Evolutionary conservation across 2,329 filamentous ascomycete species (phyloP), one percentile per base, ranked within the genome.

Genomic region (Penicillium glabrum): DNA sequence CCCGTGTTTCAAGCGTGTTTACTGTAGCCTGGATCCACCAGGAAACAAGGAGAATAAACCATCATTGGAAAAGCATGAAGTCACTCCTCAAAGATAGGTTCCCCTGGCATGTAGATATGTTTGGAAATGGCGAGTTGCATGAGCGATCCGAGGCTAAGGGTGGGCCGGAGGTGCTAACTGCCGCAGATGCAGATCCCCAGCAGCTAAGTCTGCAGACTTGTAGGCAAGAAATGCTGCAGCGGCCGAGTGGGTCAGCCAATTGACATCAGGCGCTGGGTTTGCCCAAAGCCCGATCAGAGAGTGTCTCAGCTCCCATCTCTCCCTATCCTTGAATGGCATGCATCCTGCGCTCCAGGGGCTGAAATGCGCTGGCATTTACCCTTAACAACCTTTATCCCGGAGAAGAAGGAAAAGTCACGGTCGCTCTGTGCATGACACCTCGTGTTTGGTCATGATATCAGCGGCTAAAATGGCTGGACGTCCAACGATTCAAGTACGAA

Each of bases 131-230:
- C 43, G 9, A 50, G 44, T 44, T n/a, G 44, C 41, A 50, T 27
- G 35, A 33, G 33, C 37, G 37, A 54, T 51, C 43, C 44, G 46
- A 51, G 51, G 57, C 44, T 26, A 26, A 51, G 16, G 47, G 51
- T 46, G 41, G 43, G 47, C 48, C 57, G 27, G 27, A 41, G 31
- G 50, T 54, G 29, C 51, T 46, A 54, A 54, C 19, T 57, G 24
- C 48, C 46, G 46, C 53, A 9, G 39, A 41, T 41, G 39, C 19
- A 41, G 39, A 41, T 41, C 39, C 39, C 39, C 19, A 51, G n/a
- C 9, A 33, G 23, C 46, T 21, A 14, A 24, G 26, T 33, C 16
- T 45, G 37, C 49, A 44, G 10, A 26, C 9, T 31, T 33, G n/a
- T 43, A 26, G 33, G 27, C 27, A 49, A 23, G 39, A 41, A 41